These are phyloP conservation scores for Ephemerocybe angulata DNA, from an alignment of 768 basidiomycete species.

Conservation along the genomic window DNA sequence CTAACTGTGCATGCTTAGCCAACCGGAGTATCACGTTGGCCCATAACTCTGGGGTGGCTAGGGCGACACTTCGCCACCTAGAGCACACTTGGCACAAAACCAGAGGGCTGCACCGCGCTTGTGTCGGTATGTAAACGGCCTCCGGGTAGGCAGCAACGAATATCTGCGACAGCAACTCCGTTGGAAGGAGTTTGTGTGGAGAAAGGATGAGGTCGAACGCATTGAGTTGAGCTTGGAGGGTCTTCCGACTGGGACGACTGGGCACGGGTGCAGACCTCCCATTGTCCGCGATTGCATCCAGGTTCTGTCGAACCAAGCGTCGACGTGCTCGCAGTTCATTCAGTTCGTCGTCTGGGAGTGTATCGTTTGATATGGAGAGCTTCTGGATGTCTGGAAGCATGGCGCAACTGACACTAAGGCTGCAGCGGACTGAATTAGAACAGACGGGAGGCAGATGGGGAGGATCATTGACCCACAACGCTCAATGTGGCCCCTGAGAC, in stretches of 20 bases:
- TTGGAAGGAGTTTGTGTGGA: slow-evolving; percentile 13
- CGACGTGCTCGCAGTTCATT: too few species aligned
- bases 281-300: too few species aligned
- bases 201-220: slow-evolving; percentile 8
- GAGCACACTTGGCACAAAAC: slow-evolving; percentile 10
- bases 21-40: slow-evolving; percentile 8
- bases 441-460: too few species aligned
- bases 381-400: not conserved
- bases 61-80: slow-evolving; percentile 10
- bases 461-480: too few species aligned
- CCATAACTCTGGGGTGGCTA: slow-evolving; percentile 10
- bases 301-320: too few species aligned
- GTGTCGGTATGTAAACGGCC: slow-evolving; percentile 1
- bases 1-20: not conserved
- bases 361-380: slow-evolving; percentile 7
- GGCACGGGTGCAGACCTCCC: too few species aligned
- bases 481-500: too few species aligned
- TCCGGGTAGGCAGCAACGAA: slow-evolving; percentile 6
- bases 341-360: slow-evolving; percentile 8
- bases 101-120: slow-evolving; percentile 1
- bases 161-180: slow-evolving; percentile 13
- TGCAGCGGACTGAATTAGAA: not conserved
- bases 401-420: not conserved
- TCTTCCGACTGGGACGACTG: slow-evolving; percentile 2
- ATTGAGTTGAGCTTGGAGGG: not conserved